Evolutionary conservation across 202 grass and related monocot genomes (phyloP).

Genomic region (Carex sylvatica): DNA sequence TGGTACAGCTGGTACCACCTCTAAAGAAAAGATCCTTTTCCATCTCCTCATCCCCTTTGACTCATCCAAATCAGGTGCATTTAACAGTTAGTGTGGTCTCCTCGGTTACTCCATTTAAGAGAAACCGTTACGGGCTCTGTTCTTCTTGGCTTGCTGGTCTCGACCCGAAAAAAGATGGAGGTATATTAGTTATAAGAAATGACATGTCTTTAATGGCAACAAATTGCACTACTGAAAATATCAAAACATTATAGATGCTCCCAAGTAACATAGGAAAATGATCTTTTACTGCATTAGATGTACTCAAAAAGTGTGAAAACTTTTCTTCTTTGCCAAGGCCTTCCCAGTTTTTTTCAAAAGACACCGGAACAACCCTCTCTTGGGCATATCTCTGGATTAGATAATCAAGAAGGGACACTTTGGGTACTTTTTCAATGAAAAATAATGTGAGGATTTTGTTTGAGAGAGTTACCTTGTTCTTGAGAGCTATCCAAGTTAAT

Average conservation of each 20-base stretch:
- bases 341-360: neutral
- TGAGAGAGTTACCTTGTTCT: neutral
- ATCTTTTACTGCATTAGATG: neutral
- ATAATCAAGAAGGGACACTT: neutral
- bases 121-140: slow-evolving; percentile 64
- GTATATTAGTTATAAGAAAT: slow-evolving; percentile 11
- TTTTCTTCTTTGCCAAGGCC: neutral
- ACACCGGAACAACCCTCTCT: neutral
- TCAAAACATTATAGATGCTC: neutral
- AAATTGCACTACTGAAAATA: neutral
- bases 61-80: slow-evolving; percentile 68
- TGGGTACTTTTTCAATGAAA: no score
- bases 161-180: slow-evolving; percentile 45
- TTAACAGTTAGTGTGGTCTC: slow-evolving; percentile 83
- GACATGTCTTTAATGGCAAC: neutral
- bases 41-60: slow-evolving; percentile 80
- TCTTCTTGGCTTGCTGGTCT: slow-evolving; percentile 72
- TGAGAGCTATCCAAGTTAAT: neutral
- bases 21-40: slow-evolving; percentile 94
- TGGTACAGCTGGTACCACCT: slow-evolving; percentile 82
- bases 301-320: neutral
- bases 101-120: slow-evolving; percentile 72
- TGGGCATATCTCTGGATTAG: neutral
- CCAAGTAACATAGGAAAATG: neutral
- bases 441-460: no score